phyloP scores from a whole-genome alignment of 305 asterid species.

The Lippia alba region DNA sequence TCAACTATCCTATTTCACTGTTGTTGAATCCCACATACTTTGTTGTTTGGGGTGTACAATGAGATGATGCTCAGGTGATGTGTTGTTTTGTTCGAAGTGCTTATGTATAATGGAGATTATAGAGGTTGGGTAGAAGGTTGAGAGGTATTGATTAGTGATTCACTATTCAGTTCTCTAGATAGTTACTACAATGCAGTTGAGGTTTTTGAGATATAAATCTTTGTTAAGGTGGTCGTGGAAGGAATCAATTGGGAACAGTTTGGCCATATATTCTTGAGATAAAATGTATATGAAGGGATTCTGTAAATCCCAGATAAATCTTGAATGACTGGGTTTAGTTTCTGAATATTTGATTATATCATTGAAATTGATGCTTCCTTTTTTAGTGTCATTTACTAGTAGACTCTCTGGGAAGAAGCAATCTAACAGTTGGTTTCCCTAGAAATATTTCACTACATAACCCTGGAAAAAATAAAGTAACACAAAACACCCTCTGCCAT shows the following conservation, averaged over 20 bases:
- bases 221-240: slow-evolving; percentile 5
- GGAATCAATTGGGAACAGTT: not conserved
- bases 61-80: too few relatives aligned
- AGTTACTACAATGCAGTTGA: not conserved
- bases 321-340: not conserved
- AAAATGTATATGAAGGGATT: not conserved
- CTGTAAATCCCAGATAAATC: not conserved
- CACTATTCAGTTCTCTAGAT: not conserved
- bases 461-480: too few relatives aligned
- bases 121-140: slow-evolving; percentile 1
- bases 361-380: slow-evolving; percentile 12
- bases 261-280: not conserved
- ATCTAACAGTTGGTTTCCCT: too few relatives aligned
- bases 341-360: not conserved
- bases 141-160: not conserved
- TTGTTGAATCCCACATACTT: not conserved
- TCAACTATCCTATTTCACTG: not conserved
- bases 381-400: slow-evolving; percentile 4
- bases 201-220: not conserved
- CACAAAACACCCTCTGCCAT: too few relatives aligned
- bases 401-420: not conserved
- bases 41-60: too few relatives aligned
- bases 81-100: too few relatives aligned
- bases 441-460: too few relatives aligned
- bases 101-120: not conserved